A percentile compares a stretch with the other conserved stretches of the same genome.
Evolutionary conservation across 1,139 yeast species (phyloP).

Genomic region (Zygoascus sp.): DNA sequence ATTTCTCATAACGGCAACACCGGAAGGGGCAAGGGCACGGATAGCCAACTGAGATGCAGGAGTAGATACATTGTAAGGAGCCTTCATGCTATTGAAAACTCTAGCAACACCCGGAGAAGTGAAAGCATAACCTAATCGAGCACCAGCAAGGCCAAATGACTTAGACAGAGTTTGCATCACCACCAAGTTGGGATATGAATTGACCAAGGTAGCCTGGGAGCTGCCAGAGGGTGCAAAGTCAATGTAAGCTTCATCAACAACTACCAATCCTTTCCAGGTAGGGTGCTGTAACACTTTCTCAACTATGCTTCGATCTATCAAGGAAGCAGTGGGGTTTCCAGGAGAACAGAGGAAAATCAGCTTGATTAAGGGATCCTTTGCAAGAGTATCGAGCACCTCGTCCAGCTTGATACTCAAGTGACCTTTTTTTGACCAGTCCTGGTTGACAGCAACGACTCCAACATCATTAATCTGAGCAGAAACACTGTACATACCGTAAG

Average conservation of each 20-base stretch:
- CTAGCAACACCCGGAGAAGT: conserved; percentile 56
- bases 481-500: conserved; percentile 94
- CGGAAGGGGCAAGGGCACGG: conserved; percentile 61
- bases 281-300: conserved; percentile 49
- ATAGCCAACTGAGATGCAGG: conserved; percentile 71
- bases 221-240: conserved; percentile 70
- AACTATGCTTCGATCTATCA: conserved; percentile 48
- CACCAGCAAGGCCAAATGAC: conserved; percentile 94
- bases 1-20: conserved; percentile 55
- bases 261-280: conserved; percentile 71
- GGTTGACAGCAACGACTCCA: conserved; percentile 66
- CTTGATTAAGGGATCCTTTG: conserved; percentile 58
- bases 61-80: conserved; percentile 90
- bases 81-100: conserved; percentile 82
- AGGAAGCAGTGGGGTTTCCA: conserved; percentile 91
- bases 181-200: conserved; percentile 73
- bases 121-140: conserved; percentile 78
- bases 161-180: conserved; percentile 91
- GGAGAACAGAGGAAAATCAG: conserved; percentile 88
- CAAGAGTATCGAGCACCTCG: conserved; percentile 50
- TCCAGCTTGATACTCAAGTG: conserved; percentile 64
- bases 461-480: conserved; percentile 90
- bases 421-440: conserved; percentile 42
- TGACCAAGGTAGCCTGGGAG: conserved; percentile 77
- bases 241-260: conserved; percentile 92